Evolutionary conservation across 345 rosid genomes (phyloP), one percentile per base, ranked within the genome.

Genomic region (Salix dunnii): DNA sequence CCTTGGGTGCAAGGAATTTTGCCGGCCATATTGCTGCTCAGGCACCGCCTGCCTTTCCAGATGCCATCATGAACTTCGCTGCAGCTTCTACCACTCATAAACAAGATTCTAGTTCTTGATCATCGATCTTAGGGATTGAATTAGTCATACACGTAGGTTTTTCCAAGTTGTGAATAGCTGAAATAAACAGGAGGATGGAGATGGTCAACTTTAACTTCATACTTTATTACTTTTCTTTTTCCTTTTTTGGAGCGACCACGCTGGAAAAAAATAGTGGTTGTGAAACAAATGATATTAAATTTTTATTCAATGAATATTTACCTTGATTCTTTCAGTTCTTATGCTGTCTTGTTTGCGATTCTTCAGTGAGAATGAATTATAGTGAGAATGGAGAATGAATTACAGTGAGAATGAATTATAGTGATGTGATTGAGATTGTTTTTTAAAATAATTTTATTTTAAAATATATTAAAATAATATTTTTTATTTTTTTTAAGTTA

Each of bases 1-100:
- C 82, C 6, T 77, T 84, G 60, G 51, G 35, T 3, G 79, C 70
- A 60, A 82, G 35, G 84, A 67, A 83, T 43, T 73, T 79, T 6
- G 84, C 76, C 0, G 89, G 73, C 13, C 23, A 27, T 30, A 3
- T 0, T n/a, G 64, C 21, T 11, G 23, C 31, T 55, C 60, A 35
- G 27, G n/a, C 51, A 23, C 71, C 73, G 0, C 73, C 83, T 25
- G 71, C 51, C 7, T 82, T 71, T 42, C 75, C 82, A 5, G 79
- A 74, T 17, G 25, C 25, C 13, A 33, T 74, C 23, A 66, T 28
- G 21, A 68, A 28, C 17, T 75, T 75, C 60, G 77, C 5, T 1
- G 76, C 74, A 5, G 72, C 55, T 2, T 38, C 70, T n/a, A 23
- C 13, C n/a, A 30, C 67, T n/a, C 51, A 36, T n/a, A 64, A 75